Evolutionary conservation across 2,329 filamentous ascomycete genomes (phyloP).

Genomic region (Knufia petricola): DNA sequence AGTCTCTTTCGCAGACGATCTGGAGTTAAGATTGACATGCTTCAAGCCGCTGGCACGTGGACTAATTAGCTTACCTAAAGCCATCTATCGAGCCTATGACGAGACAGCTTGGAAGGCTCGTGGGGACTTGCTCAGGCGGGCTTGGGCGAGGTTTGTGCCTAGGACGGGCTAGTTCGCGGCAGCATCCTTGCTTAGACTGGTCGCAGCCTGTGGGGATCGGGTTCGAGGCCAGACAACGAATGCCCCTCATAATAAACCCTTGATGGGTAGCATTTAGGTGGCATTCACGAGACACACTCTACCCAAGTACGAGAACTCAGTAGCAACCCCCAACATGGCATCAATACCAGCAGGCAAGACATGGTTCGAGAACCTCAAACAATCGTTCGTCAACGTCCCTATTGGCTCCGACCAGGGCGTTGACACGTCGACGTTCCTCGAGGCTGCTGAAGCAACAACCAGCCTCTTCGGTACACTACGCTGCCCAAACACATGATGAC

Average conservation of each 20-base stretch:
- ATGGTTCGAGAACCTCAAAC: slow-evolving; percentile 76
- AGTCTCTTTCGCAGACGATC: neutral
- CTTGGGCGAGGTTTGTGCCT: neutral
- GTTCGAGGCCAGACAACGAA: neutral
- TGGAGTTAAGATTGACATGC: neutral
- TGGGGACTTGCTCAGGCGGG: neutral
- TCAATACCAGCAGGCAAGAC: slow-evolving; percentile 57
- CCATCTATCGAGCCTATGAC: no score
- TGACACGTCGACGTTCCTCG: slow-evolving; percentile 76
- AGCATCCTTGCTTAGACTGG: neutral
- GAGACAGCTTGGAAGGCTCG: no score
- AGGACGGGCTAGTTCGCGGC: neutral
- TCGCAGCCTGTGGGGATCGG: slow-evolving; percentile 2
- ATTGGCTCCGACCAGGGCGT: slow-evolving; percentile 72
- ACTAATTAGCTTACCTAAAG: no score
- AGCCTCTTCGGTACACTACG: slow-evolving; percentile 67
- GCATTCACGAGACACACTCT: neutral
- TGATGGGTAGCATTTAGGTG: no score
- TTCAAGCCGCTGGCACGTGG: no score
- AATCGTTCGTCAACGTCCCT: slow-evolving; percentile 74
- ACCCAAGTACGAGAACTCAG: no score
- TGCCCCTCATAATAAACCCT: neutral
- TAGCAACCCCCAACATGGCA: slow-evolving; percentile 47
- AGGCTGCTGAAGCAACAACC: slow-evolving; percentile 77
- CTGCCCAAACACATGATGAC: slow-evolving; percentile 5